Evolutionary conservation across 176 grass and related monocot genomes (phyloP).

Genomic region (Puya raimondii): DNA sequence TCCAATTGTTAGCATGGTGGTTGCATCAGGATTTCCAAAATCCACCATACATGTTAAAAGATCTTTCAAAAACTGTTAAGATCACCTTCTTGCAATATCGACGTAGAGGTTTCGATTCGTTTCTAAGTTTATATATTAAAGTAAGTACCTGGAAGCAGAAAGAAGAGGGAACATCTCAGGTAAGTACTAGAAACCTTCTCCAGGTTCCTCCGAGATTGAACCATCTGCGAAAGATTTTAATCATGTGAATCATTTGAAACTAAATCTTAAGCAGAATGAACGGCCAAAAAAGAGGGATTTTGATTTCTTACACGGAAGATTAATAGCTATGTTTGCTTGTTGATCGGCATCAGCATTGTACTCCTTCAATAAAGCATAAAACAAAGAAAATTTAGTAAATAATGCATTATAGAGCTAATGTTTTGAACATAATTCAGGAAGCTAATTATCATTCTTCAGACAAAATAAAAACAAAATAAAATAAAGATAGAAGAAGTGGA

Average conservation of each 20-base stretch:
- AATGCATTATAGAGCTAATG: conserved; percentile 7
- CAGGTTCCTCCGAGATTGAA: conserved; percentile 33
- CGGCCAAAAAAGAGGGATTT: not conserved
- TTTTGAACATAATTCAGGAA: not conserved
- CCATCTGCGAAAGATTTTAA: conserved; percentile 21
- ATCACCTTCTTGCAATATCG: too few species aligned
- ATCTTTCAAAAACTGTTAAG: too few species aligned
- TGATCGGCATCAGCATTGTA: conserved; percentile 55
- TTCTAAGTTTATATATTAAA: too few species aligned
- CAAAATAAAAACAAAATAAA: too few species aligned
- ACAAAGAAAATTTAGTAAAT: conserved; percentile 13
- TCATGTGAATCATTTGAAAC: not conserved
- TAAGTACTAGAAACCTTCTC: conserved; percentile 26
- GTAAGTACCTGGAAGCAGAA: too few species aligned
- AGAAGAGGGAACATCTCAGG: too few species aligned
- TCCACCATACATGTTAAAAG: too few species aligned
- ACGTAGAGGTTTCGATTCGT: too few species aligned
- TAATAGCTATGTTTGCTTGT: conserved; percentile 49
- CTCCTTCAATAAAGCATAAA: conserved; percentile 30
- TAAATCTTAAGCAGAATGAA: not conserved
- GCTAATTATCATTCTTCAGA: too few species aligned
- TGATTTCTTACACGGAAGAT: conserved; percentile 25
- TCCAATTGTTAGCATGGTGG: too few species aligned
- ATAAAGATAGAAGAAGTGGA: too few species aligned
- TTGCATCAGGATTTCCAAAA: too few species aligned